phyloP scores from a whole-genome alignment of 768 basidiomycete genomes.

The Trametes meyenii region DNA sequence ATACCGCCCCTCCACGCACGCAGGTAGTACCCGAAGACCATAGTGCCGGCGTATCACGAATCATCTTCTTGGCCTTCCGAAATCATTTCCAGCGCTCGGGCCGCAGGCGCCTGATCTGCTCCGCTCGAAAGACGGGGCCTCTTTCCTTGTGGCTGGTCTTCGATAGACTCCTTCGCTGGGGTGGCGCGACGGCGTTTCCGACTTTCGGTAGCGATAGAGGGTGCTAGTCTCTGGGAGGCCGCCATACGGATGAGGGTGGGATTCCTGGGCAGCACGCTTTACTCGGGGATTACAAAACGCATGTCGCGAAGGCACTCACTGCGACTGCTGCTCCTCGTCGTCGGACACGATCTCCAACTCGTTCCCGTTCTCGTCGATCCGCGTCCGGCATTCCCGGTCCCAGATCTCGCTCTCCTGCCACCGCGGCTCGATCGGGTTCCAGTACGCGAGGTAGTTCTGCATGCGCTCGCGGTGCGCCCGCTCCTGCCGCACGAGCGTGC shows the following conservation, averaged over 20 bases:
- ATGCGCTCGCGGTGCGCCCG: constrained; percentile 9
- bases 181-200: constrained; percentile 6
- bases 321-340: constrained; percentile 1
- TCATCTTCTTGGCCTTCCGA: too few relatives aligned
- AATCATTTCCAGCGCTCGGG: not conserved
- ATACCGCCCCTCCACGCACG: too few relatives aligned
- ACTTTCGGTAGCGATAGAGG: not conserved
- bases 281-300: not conserved
- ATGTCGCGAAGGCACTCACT: not conserved
- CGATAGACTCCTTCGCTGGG: not conserved
- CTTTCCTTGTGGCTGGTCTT: not conserved
- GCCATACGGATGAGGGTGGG: too few relatives aligned
- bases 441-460: constrained; percentile 7
- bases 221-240: not conserved
- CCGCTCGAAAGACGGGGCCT: not conserved
- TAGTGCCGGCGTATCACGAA: too few relatives aligned
- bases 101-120: not conserved
- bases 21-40: too few relatives aligned
- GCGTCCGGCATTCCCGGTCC: constrained; percentile 6
- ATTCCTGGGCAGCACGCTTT: not conserved
- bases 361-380: constrained; percentile 2
- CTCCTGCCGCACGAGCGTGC: constrained; percentile 14
- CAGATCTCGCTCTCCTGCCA: constrained; percentile 16
- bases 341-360: constrained; percentile 14
- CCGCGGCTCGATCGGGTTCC: constrained; percentile 1